Evolutionary conservation across 2,329 filamentous ascomycete species (phyloP).

Genomic region (Colletotrichum phormii): DNA sequence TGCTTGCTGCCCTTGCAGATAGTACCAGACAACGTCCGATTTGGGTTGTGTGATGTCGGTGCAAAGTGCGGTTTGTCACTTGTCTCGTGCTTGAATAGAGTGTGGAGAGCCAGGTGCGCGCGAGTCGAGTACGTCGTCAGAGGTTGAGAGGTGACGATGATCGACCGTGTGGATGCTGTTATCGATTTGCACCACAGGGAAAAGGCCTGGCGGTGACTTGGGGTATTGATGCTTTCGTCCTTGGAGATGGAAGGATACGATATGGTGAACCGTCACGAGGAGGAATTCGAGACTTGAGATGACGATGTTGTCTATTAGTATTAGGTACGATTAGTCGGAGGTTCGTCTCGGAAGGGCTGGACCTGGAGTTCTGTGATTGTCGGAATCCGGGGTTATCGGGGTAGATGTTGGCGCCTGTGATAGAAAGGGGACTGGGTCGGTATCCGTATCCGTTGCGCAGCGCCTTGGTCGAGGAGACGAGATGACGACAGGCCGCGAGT

Average conservation of each 20-base stretch:
- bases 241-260: constrained; percentile 15
- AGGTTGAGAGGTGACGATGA: constrained; percentile 21
- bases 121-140: constrained; percentile 31
- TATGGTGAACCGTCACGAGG: constrained; percentile 23
- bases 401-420: neutral
- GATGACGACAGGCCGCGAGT: constrained; percentile 17
- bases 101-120: constrained; percentile 28
- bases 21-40: neutral
- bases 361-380: constrained; percentile 2
- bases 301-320: constrained; percentile 17
- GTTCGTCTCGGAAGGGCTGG: constrained; percentile 9
- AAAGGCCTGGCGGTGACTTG: constrained; percentile 5
- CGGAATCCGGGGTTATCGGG: neutral
- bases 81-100: constrained; percentile 3
- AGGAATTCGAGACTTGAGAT: constrained; percentile 29
- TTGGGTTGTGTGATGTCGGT: neutral
- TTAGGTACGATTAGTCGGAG: constrained; percentile 14
- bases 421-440: neutral
- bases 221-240: constrained; percentile 7
- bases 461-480: neutral
- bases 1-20: constrained; percentile 19
- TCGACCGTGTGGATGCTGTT: neutral
- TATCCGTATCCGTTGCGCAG: neutral
- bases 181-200: constrained; percentile 11
- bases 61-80: constrained; percentile 11